Evolutionary conservation across 208 protist species (phyloP).

Genomic region (Entamoeba histolytica): DNA sequence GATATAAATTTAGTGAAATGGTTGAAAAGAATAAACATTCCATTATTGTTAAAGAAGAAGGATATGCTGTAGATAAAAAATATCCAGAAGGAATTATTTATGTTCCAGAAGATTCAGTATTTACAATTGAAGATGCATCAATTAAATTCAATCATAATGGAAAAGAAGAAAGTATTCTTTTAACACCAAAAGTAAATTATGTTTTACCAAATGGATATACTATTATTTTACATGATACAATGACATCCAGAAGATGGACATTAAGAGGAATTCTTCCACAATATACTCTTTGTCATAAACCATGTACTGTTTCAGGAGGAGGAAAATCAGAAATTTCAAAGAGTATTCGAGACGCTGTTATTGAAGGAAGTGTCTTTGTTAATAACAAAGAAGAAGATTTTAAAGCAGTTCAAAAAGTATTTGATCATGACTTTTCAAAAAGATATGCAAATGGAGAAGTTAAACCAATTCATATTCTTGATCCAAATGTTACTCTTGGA

Average conservation of each 20-base stretch:
- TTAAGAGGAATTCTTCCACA: slow-evolving; percentile 13
- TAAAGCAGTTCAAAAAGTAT: slow-evolving; percentile 4
- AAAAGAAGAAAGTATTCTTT: slow-evolving; percentile 5
- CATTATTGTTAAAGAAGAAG: slow-evolving; percentile 2
- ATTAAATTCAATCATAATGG: slow-evolving; percentile 5
- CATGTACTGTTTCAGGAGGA: slow-evolving; percentile 28
- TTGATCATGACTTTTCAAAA: slow-evolving; percentile 23
- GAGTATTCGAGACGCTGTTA: slow-evolving; percentile 23
- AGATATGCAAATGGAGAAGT: slow-evolving; percentile 5
- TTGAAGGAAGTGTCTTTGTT: slow-evolving; percentile 22
- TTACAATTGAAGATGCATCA: slow-evolving; percentile 9
- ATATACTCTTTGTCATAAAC: slow-evolving; percentile 14
- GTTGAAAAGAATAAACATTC: background rate
- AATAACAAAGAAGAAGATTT: slow-evolving; percentile 16
- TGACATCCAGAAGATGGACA: slow-evolving; percentile 2
- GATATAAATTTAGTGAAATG: background rate
- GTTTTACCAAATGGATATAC: slow-evolving; percentile 30
- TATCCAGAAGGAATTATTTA: slow-evolving; percentile 19
- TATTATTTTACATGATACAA: slow-evolving; percentile 14
- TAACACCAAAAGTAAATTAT: slow-evolving; percentile 14
- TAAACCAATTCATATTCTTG: background rate
- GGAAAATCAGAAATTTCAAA: slow-evolving; percentile 38
- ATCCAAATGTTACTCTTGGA: slow-evolving; percentile 10
- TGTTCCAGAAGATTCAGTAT: slow-evolving; percentile 19
- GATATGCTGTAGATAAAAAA: slow-evolving; percentile 20